Conservation (phyloP, 331 rosid species). For the Stylosanthes scabra region DNA sequence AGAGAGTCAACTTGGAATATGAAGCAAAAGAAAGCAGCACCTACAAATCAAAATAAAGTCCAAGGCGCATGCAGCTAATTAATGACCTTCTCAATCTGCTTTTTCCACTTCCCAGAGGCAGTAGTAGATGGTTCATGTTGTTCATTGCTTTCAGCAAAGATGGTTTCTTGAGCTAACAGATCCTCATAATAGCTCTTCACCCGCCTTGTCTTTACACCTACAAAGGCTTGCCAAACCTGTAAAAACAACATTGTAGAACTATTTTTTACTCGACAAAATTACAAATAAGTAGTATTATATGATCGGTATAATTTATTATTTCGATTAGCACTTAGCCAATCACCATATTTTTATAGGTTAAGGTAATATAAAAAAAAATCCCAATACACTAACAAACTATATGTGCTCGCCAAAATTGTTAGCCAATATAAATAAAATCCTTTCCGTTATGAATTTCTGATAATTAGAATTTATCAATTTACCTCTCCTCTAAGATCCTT, state of each 20-base stretch:
- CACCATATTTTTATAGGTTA: no score
- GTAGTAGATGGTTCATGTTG: slow-evolving; percentile 57
- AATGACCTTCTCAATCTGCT: slow-evolving; percentile 99
- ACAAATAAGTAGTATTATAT: not conserved
- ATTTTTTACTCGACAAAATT: slow-evolving; percentile 37
- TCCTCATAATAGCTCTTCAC: slow-evolving; percentile 78
- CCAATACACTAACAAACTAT: no score
- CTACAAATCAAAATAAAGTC: slow-evolving; percentile 90
- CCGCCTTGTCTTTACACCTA: slow-evolving; percentile 81
- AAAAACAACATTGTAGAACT: slow-evolving; percentile 54
- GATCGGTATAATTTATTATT: no score
- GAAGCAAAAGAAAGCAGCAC: slow-evolving; percentile 85
- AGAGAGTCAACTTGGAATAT: slow-evolving; percentile 54
- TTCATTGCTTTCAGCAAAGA: slow-evolving; percentile 50
- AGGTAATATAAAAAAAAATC: no score
- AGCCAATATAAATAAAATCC: no score
- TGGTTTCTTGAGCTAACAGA: slow-evolving; percentile 69
- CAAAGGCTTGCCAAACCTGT: slow-evolving; percentile 99
- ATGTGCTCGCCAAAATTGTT: no score
- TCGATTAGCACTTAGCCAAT: no score
- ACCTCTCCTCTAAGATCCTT: slow-evolving; percentile 98
- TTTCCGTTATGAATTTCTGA: no score
- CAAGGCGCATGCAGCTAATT: slow-evolving; percentile 93
- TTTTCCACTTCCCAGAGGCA: slow-evolving; percentile 83
- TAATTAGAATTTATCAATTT: slow-evolving; percentile 27